These are phyloP conservation scores for Trematosphaeria pertusa DNA, from an alignment of 2,329 filamentous ascomycete genomes.

Conservation along the genomic window DNA sequence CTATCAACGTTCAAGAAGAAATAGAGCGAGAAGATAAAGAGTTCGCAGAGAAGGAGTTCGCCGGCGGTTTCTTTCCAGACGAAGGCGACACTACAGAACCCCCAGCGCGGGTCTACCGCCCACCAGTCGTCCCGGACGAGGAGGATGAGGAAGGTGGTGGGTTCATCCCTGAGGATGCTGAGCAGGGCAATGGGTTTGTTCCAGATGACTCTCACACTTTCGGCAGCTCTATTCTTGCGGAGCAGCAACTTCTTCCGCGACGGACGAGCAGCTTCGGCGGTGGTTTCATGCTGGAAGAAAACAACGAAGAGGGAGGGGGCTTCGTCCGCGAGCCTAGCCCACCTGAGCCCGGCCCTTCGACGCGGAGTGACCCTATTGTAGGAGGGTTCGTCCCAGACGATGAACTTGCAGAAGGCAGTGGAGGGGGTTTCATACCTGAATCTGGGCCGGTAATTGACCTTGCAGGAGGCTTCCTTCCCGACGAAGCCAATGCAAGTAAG, in stretches of 20 bases:
- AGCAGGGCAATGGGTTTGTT: conserved; percentile 17
- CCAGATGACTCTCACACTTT: conserved; percentile 36
- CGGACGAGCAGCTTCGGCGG: conserved; percentile 32
- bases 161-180: conserved; percentile 25
- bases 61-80: conserved; percentile 54
- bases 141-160: conserved; percentile 25
- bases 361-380: background rate
- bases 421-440: conserved; percentile 28
- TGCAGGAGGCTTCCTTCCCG: no score
- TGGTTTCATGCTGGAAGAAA: conserved; percentile 31
- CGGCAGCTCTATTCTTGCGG: conserved; percentile 36
- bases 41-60: conserved; percentile 35
- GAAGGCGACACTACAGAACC: conserved; percentile 54
- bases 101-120: conserved; percentile 20
- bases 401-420: conserved; percentile 16
- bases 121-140: conserved; percentile 8
- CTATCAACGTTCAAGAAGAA: conserved; percentile 37
- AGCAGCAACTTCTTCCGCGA: conserved; percentile 34
- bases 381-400: conserved; percentile 53
- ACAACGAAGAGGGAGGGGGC: conserved; percentile 24
- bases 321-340: conserved; percentile 25
- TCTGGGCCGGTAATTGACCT: conserved; percentile 6
- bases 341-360: conserved; percentile 3
- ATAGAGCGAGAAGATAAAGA: conserved; percentile 38
- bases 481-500: background rate